Conservation (phyloP, 1,284 basidiomycete genomes). For the Ustilago xerochloae region DNA sequence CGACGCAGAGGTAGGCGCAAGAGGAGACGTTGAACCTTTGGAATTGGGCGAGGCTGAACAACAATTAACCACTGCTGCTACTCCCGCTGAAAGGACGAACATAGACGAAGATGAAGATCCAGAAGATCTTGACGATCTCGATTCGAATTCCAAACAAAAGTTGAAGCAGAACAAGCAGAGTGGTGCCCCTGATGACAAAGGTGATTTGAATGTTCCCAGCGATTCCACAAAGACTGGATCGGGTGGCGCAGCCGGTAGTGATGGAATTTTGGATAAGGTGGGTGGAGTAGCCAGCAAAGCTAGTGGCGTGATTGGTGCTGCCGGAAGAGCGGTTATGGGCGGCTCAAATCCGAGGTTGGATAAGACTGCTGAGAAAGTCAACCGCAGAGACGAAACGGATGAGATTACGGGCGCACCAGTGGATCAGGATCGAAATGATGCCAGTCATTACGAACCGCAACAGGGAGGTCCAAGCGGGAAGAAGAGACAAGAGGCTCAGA, state of each 20-base stretch:
- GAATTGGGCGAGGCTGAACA: conserved; percentile 47
- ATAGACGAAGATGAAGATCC: not conserved
- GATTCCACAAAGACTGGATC: conserved; percentile 43
- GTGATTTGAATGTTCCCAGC: conserved; percentile 29
- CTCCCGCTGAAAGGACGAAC: not conserved
- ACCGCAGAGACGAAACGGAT: conserved; percentile 22
- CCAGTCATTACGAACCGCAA: conserved; percentile 31
- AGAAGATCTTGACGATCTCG: not conserved
- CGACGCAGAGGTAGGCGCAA: not conserved
- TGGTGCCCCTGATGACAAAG: conserved; percentile 24
- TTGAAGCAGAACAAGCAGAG: conserved; percentile 30
- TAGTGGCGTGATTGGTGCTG: conserved; percentile 77
- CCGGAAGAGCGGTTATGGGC: conserved; percentile 43
- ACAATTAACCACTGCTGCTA: no score
- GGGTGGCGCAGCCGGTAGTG: conserved; percentile 33
- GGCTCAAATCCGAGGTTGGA: conserved; percentile 39
- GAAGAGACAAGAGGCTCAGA: conserved; percentile 30
- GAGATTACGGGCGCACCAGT: conserved; percentile 18
- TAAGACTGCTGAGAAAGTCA: conserved; percentile 29
- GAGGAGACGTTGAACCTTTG: conserved; percentile 54
- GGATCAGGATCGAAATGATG: conserved; percentile 13
- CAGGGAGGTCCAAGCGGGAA: conserved; percentile 28
- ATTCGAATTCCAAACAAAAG: not conserved
- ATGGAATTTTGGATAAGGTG: conserved; percentile 38
- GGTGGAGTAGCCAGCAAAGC: conserved; percentile 72